A percentile compares a stretch with the other conserved stretches of the same genome.
Evolutionary conservation across 768 basidiomycete genomes (phyloP).

Genomic region (Leccinum imitatum): DNA sequence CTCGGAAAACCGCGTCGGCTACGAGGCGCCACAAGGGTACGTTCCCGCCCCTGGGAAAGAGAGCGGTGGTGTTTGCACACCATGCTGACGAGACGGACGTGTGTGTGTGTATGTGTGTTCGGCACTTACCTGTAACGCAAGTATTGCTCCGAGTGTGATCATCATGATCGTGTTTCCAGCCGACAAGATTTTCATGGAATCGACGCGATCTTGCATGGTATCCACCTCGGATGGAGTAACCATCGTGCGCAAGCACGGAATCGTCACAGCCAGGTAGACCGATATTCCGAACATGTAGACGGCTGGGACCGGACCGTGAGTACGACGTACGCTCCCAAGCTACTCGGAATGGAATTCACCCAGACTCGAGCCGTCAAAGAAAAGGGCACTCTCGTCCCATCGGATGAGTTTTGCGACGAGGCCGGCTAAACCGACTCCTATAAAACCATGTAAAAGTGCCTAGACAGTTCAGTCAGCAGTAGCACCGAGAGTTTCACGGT

Average conservation of each 20-base stretch:
- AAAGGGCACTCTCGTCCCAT: constrained; percentile 93
- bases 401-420: constrained; percentile 76
- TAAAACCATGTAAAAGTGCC: constrained; percentile 86
- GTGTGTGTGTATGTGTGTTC: not conserved
- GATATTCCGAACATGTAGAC: constrained; percentile 74
- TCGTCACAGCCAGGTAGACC: constrained; percentile 80
- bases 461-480: constrained; percentile 27
- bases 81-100: not conserved
- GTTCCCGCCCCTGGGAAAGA: constrained; percentile 11
- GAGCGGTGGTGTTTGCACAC: constrained; percentile 3
- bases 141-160: constrained; percentile 60
- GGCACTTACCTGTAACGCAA: constrained; percentile 67
- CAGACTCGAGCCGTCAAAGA: constrained; percentile 88
- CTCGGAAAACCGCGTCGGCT: constrained; percentile 12
- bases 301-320: constrained; percentile 42
- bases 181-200: constrained; percentile 77
- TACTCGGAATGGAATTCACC: constrained; percentile 48
- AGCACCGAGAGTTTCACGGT: not conserved
- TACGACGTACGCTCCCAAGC: not conserved
- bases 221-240: constrained; percentile 58
- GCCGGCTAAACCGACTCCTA: constrained; percentile 73
- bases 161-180: constrained; percentile 89
- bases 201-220: constrained; percentile 62
- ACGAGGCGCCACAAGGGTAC: constrained; percentile 7
- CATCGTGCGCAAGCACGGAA: constrained; percentile 76